phyloP scores from a whole-genome alignment of 1,139 yeast genomes.

The Sugiyamaella sp. region DNA sequence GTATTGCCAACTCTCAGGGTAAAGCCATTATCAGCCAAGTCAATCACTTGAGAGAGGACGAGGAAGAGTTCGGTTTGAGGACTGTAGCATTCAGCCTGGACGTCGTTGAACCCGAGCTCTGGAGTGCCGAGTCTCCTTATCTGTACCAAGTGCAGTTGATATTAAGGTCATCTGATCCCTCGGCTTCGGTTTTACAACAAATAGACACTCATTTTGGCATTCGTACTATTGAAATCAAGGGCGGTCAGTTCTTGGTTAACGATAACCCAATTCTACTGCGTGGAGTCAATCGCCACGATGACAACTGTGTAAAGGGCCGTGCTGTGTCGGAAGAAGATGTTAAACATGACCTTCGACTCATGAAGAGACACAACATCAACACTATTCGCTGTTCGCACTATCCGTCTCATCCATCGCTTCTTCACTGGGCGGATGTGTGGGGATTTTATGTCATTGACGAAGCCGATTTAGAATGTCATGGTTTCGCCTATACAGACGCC shows the following conservation, averaged over 20 bases:
- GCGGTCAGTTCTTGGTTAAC: constrained; percentile 40
- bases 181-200: constrained; percentile 25
- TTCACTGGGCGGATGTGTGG: constrained; percentile 35
- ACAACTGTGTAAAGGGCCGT: constrained; percentile 43
- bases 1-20: constrained; percentile 10
- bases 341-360: constrained; percentile 39
- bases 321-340: constrained; percentile 43
- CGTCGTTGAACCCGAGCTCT: constrained; percentile 34
- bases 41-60: neutral
- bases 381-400: constrained; percentile 46
- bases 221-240: constrained; percentile 40
- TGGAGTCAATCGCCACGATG: constrained; percentile 46
- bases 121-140: constrained; percentile 46
- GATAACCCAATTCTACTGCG: constrained; percentile 39
- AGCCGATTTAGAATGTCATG: constrained; percentile 47
- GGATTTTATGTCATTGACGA: constrained; percentile 47
- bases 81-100: constrained; percentile 12
- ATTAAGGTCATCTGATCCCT: constrained; percentile 11
- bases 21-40: neutral
- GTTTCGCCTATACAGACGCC: constrained; percentile 31
- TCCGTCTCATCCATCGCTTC: constrained; percentile 38
- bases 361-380: constrained; percentile 45
- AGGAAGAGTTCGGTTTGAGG: neutral
- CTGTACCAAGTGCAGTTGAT: constrained; percentile 37
- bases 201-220: constrained; percentile 42